Evolutionary conservation across 1,139 yeast genomes (phyloP).

Genomic region (Lodderomyces parapsilosis): DNA sequence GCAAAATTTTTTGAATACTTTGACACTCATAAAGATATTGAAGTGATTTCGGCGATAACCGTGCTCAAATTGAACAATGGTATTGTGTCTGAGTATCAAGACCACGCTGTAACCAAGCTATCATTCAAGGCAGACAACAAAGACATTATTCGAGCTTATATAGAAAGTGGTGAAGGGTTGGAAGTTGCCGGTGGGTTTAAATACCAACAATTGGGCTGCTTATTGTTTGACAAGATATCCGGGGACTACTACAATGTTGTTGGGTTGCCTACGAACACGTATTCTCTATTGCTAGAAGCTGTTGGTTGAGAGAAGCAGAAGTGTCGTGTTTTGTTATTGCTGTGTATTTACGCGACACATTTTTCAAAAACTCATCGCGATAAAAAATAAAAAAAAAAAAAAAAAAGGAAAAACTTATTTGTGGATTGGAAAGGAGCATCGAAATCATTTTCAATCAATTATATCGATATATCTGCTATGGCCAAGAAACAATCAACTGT

Average conservation of each 20-base stretch:
- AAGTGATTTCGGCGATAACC: slow-evolving; percentile 70
- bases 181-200: slow-evolving; percentile 93
- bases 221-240: slow-evolving; percentile 56
- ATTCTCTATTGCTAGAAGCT: slow-evolving; percentile 32
- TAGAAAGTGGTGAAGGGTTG: slow-evolving; percentile 68
- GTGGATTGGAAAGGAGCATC: background rate
- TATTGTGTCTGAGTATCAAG: slow-evolving; percentile 4
- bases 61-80: slow-evolving; percentile 41
- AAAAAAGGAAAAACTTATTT: too few relatives aligned
- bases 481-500: slow-evolving; percentile 9
- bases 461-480: slow-evolving; percentile 7
- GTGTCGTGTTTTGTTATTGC: background rate
- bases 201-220: slow-evolving; percentile 71
- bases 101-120: slow-evolving; percentile 23
- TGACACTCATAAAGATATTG: slow-evolving; percentile 43
- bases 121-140: slow-evolving; percentile 43
- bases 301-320: slow-evolving; percentile 2
- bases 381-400: too few relatives aligned
- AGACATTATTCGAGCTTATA: slow-evolving; percentile 57
- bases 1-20: slow-evolving; percentile 47
- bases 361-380: slow-evolving; percentile 7
- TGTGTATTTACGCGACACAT: background rate
- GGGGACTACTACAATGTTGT: slow-evolving; percentile 92
- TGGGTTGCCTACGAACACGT: slow-evolving; percentile 74
- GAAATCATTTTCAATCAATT: background rate